Evolutionary conservation across 257 asterid genomes (phyloP).

Genomic region (Solanum medicagineum): DNA sequence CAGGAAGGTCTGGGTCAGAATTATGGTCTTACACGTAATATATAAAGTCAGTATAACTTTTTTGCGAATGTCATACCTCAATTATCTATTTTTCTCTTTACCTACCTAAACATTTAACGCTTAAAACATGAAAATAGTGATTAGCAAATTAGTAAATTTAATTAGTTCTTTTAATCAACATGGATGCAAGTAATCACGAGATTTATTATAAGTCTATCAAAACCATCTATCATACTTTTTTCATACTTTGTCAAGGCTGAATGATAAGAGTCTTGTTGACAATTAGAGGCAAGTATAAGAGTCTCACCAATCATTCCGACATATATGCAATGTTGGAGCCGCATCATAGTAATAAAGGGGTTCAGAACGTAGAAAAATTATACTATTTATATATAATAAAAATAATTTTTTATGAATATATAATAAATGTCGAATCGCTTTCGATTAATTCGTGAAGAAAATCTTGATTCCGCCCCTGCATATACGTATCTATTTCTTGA

Average conservation of each 20-base stretch:
- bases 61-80: not conserved
- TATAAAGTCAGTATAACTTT: not conserved
- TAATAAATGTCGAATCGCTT: too few relatives aligned
- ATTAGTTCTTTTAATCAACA: not conserved
- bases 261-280: not conserved
- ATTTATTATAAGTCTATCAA: too few relatives aligned
- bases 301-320: too few relatives aligned
- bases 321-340: too few relatives aligned
- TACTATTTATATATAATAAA: too few relatives aligned
- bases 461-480: too few relatives aligned
- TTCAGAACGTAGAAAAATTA: too few relatives aligned
- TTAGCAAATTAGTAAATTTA: not conserved
- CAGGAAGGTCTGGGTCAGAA: not conserved
- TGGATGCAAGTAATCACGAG: not conserved
- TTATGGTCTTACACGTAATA: not conserved
- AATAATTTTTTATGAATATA: too few relatives aligned
- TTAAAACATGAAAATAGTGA: not conserved
- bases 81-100: not conserved
- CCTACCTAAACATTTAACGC: not conserved
- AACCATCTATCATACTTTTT: not conserved
- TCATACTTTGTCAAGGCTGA: not conserved
- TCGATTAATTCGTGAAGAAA: too few relatives aligned
- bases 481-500: too few relatives aligned
- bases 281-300: too few relatives aligned
- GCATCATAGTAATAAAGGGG: too few relatives aligned